Evolutionary conservation across 495 filamentous ascomycete species (phyloP), one percentile per base, ranked within the genome.

Genomic region (Penicillium verhagenii): DNA sequence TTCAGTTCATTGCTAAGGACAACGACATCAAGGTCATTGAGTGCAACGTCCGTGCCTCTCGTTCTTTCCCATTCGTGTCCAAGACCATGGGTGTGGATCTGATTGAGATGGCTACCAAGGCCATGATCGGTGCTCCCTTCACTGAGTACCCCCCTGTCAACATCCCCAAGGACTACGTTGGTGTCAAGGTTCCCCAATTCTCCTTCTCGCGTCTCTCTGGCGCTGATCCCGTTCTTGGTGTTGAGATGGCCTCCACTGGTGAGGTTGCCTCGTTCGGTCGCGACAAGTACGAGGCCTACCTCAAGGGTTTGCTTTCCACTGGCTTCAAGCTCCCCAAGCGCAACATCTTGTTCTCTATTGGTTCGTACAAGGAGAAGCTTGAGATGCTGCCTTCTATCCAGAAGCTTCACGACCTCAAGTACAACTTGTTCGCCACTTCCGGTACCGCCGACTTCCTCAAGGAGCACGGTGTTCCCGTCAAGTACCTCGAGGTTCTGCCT

Each of bases 21-120:
- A 97, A 97, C 66, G 94, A 97, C 61, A 97, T 98, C 75, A 98
- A 97, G 79, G 94, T 68, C 57, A 98, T 98, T 57, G 94, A 98
- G 74, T 98, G 94, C 74, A 98, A 98, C 65, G 94, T 97, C 38
- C 85, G 94, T 47, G 94, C 94, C 18, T 97, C 94, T 39, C 83
- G 94, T 46, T 97, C 93, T 1, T 97, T 97, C 78, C 94, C 94
- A 25, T 98, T 98, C 70, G 92, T 97, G 19, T 97, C 93, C 28
- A 98, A 98, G 79, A 90, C 96, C 59, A 97, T 97, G 93, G 93
- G 93, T 37, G 89, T 97, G 38, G 93, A 98, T 63, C 80, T 98
- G 31, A 97, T 98, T 59, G 93, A 97, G 76, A 94, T 98, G 90
- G 93, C 94, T 13, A 97, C 94, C 51, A 96, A 96, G 78, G 93